Percentiles rank a stretch among this genome's conserved stretches.
These are phyloP conservation scores for Rhynchosporium agropyri DNA, from an alignment of 2,329 filamentous ascomycete species.

Conservation along the genomic window DNA sequence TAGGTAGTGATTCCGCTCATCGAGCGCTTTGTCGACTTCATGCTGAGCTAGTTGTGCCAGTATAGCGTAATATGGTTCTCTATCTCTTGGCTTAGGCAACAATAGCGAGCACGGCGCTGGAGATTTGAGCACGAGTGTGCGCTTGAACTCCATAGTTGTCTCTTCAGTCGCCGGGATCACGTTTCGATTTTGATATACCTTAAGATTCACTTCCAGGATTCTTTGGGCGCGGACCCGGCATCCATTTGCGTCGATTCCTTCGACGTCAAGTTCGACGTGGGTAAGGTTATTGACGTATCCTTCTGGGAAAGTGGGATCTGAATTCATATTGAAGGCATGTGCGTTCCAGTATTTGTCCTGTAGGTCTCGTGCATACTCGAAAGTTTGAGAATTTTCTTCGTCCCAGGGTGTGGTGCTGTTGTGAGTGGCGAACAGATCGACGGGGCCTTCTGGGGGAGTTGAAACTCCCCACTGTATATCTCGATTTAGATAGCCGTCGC, in stretches of 20 bases:
- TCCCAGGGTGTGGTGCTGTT: not conserved
- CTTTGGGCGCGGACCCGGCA: conserved; percentile 11
- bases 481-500: not conserved
- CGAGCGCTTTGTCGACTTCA: conserved; percentile 12
- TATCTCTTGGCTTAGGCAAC: not conserved
- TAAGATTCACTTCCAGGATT: conserved; percentile 10
- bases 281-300: conserved; percentile 3
- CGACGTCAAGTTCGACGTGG: conserved; percentile 14
- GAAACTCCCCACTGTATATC: not conserved
- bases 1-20: conserved; percentile 13
- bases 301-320: not conserved
- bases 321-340: too few species aligned
- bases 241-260: conserved; percentile 9
- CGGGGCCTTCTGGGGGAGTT: not conserved
- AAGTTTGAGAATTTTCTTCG: not conserved
- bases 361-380: not conserved
- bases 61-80: not conserved
- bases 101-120: not conserved
- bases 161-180: not conserved
- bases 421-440: not conserved
- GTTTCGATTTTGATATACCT: not conserved
- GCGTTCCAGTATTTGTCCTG: not conserved
- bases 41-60: conserved; percentile 15
- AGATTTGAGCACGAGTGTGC: conserved; percentile 3
- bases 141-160: conserved; percentile 13